phyloP scores from a whole-genome alignment of 2,329 filamentous ascomycete species.

The Hypoxylon sp. region DNA sequence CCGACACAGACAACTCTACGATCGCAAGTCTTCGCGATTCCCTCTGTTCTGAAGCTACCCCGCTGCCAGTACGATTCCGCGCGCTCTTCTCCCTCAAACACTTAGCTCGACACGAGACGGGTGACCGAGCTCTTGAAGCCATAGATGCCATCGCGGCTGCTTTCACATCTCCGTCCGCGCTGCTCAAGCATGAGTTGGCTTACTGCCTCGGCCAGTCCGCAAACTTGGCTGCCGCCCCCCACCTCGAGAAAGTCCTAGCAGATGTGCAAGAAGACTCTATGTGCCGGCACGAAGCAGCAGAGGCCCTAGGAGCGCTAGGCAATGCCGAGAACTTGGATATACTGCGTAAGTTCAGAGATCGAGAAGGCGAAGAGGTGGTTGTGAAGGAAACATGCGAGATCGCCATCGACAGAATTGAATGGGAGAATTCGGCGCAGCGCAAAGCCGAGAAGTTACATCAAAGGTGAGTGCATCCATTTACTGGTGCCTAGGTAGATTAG shows the following conservation, averaged over 20 bases:
- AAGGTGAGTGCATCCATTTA: constrained; percentile 68
- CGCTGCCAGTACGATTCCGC: constrained; percentile 90
- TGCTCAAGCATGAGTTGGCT: constrained; percentile 95
- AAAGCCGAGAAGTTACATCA: constrained; percentile 81
- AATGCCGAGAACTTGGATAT: constrained; percentile 79
- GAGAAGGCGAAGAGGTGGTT: constrained; percentile 78
- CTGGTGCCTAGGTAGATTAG: background rate
- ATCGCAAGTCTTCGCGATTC: constrained; percentile 76
- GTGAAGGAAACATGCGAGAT: constrained; percentile 98
- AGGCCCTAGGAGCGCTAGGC: constrained; percentile 90
- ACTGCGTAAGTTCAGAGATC: constrained; percentile 78
- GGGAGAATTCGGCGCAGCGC: constrained; percentile 82
- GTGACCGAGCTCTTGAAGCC: constrained; percentile 69
- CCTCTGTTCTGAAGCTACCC: constrained; percentile 81
- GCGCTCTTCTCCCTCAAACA: constrained; percentile 98
- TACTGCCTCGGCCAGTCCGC: constrained; percentile 96
- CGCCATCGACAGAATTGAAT: constrained; percentile 91
- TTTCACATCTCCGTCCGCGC: constrained; percentile 84
- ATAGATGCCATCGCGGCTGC: constrained; percentile 88
- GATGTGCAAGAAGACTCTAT: constrained; percentile 89
- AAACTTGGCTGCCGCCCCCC: constrained; percentile 78
- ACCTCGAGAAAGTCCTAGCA: constrained; percentile 78
- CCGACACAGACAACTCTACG: constrained; percentile 53
- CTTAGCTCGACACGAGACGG: constrained; percentile 76
- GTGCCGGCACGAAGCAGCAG: constrained; percentile 96